These are phyloP conservation scores for Lolium perenne DNA, from an alignment of 176 grass and related monocot species.

Conservation along the genomic window DNA sequence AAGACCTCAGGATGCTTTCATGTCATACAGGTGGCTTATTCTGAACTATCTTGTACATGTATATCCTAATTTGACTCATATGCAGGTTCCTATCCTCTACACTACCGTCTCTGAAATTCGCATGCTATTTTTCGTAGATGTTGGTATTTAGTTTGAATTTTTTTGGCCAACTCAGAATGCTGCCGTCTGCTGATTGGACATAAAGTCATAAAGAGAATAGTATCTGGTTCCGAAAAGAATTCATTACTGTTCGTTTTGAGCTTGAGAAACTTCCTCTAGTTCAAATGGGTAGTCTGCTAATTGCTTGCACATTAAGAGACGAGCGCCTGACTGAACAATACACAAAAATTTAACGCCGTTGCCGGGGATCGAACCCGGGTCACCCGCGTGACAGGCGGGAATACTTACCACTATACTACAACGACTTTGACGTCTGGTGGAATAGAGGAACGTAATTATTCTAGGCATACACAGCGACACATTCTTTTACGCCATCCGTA, in stretches of 20 bases:
- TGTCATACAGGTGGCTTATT: background rate
- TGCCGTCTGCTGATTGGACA: background rate
- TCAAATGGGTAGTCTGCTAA: too few species aligned
- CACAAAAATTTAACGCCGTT: conserved; percentile 27
- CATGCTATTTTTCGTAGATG: too few species aligned
- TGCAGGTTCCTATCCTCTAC: background rate
- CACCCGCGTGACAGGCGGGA: conserved; percentile 87
- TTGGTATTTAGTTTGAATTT: too few species aligned
- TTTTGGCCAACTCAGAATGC: background rate
- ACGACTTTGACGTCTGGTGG: conserved; percentile 25
- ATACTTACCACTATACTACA: conserved; percentile 98
- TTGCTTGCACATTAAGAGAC: background rate
- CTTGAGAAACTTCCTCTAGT: background rate
- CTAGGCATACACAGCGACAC: too few species aligned
- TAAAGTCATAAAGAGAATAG: too few species aligned
- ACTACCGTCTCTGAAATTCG: background rate
- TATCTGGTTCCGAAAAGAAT: too few species aligned
- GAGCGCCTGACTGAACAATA: background rate
- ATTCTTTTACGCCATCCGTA: too few species aligned
- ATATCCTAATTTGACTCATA: background rate
- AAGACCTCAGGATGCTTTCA: background rate
- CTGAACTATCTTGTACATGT: background rate
- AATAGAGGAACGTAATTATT: too few species aligned
- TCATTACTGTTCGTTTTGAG: background rate
- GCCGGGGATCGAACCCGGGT: conserved; percentile 95